Percentiles rank a stretch among this genome's conserved stretches.
These are phyloP conservation scores for Wallacemonas rigidus DNA, from an alignment of 208 protist genomes.

Conservation along the genomic window DNA sequence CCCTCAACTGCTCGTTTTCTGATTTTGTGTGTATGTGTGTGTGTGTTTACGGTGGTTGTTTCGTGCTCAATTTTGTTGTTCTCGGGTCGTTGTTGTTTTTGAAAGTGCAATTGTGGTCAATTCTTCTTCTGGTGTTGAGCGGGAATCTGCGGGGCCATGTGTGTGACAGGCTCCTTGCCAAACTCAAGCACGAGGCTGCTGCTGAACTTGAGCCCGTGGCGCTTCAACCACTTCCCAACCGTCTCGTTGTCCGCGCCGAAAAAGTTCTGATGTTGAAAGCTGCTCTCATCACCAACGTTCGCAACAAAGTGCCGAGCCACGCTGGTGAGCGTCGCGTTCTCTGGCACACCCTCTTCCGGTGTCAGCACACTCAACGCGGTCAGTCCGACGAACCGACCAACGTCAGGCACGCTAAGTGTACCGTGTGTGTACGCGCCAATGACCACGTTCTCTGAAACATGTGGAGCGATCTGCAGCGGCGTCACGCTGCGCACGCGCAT, in stretches of 20 bases:
- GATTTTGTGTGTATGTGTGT: background rate
- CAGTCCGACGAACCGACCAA: conserved; percentile 81
- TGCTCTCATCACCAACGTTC: conserved; percentile 69
- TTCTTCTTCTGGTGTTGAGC: conserved; percentile 10
- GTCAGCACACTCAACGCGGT: conserved; percentile 57
- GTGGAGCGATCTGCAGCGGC: conserved; percentile 49
- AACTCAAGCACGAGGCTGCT: conserved; percentile 85
- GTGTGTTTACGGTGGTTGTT: background rate
- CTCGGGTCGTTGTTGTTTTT: background rate
- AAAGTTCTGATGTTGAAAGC: conserved; percentile 83
- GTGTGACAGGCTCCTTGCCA: conserved; percentile 83
- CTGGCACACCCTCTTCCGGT: conserved; percentile 26
- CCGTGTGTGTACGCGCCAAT: conserved; percentile 85
- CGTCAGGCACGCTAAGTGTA: conserved; percentile 42
- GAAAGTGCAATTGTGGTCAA: background rate
- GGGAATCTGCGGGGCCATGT: conserved; percentile 41
- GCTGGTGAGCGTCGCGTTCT: conserved; percentile 49
- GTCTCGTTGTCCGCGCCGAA: conserved; percentile 72
- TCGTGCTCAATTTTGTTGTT: background rate
- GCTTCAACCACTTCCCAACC: conserved; percentile 85
- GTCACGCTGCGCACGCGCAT: conserved; percentile 61
- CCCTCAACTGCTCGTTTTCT: background rate
- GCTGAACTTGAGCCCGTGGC: conserved; percentile 71
- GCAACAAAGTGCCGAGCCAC: conserved; percentile 86
- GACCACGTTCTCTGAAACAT: conserved; percentile 53